A percentile compares a stretch with the other conserved stretches of the same genome.
Conservation (phyloP, 176 grass and related monocot species). For the Olyra latifolia region DNA sequence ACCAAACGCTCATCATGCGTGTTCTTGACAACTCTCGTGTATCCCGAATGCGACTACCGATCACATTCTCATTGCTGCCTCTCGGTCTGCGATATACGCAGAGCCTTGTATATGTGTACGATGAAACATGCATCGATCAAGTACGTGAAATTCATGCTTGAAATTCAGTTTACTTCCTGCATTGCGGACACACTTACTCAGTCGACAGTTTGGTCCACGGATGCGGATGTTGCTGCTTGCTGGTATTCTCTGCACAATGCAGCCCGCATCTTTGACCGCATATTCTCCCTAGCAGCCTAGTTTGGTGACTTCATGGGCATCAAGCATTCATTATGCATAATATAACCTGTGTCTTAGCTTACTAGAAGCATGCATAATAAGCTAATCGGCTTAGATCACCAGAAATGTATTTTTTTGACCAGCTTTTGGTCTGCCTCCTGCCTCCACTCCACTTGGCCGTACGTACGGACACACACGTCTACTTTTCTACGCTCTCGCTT, state of each 20-base stretch:
- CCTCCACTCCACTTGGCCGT: not conserved
- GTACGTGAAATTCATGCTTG: not conserved
- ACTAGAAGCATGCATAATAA: not conserved
- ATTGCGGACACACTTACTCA: conserved; percentile 1
- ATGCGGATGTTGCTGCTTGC: not conserved
- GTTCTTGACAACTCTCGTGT: not conserved
- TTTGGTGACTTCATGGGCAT: not conserved
- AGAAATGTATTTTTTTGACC: not conserved
- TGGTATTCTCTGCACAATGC: not conserved
- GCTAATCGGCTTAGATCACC: not conserved
- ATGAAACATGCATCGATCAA: not conserved
- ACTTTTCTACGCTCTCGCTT: not conserved
- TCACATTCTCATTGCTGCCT: not conserved
- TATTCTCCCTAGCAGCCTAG: not conserved
- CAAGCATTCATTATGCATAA: too few relatives aligned
- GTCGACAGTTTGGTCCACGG: not conserved
- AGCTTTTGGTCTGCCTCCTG: not conserved
- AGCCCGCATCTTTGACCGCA: not conserved
- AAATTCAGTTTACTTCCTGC: not conserved
- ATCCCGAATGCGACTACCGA: not conserved
- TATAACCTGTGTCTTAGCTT: not conserved
- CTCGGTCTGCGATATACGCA: not conserved
- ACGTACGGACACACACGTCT: not conserved
- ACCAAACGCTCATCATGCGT: not conserved
- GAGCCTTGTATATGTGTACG: not conserved